Conservation (phyloP, 352 stramenopile species). For the Pythium scleroteichum region DNA sequence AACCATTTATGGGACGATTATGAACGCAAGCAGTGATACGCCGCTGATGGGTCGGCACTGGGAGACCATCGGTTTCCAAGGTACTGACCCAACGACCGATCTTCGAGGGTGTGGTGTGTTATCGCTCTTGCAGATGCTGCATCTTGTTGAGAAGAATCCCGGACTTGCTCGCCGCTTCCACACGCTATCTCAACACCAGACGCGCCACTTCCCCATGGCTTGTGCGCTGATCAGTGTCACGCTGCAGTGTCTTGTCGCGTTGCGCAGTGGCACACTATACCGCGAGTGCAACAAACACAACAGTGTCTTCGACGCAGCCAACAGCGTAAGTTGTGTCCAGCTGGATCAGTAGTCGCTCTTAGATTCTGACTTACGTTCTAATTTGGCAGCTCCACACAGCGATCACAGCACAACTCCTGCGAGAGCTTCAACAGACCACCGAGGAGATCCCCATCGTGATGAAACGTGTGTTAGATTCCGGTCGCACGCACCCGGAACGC, state of each 20-base stretch:
- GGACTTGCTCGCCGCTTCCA: constrained; percentile 55
- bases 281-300: constrained; percentile 50
- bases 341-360: too few relatives aligned
- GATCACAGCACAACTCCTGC: constrained; percentile 39
- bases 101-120: constrained; percentile 84
- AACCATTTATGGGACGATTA: constrained; percentile 64
- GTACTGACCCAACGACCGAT: constrained; percentile 85
- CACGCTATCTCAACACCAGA: constrained; percentile 49
- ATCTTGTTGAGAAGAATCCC: constrained; percentile 66
- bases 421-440: constrained; percentile 40
- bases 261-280: constrained; percentile 64
- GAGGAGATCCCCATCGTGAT: constrained; percentile 63
- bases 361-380: background rate
- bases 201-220: constrained; percentile 70
- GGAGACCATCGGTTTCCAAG: constrained; percentile 90
- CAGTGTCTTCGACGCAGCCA: constrained; percentile 56
- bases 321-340: constrained; percentile 55
- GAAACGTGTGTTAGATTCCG: constrained; percentile 55
- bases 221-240: constrained; percentile 81
- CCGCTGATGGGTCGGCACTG: constrained; percentile 71
- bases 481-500: constrained; percentile 37
- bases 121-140: constrained; percentile 83
- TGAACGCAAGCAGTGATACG: constrained; percentile 33
- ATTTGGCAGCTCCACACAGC: constrained; percentile 45
- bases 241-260: constrained; percentile 56